Base-by-base conservation (phyloP, 1,284 basidiomycete species). In the Microbotryum lychnidis-dioicae region DNA sequence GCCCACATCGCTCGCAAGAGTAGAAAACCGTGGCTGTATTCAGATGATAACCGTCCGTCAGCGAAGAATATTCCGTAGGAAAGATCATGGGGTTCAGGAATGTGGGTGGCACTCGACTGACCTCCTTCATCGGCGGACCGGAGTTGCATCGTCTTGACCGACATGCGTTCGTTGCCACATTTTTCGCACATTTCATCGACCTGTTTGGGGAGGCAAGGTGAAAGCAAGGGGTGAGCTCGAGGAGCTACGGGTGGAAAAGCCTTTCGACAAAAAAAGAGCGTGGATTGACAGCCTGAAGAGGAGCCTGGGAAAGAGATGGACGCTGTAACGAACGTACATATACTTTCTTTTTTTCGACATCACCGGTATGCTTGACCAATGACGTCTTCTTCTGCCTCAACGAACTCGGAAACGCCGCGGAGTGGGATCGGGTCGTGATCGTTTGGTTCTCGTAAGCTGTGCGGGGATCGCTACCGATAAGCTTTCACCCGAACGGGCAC, bases 391-490 rank as follows among this genome's bases (percentile, higher is more conserved):
- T 91, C 69, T 91, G 88, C 68, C 87, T 80, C 62, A 98, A 77
- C 0, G 85, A 82, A 27, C 90, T 93, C 0, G 94, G 94, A 76
- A 98, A 97, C 9, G 94, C 94, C 64, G 91, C 87, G 0, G 91
- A 87, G 66, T 92, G 88, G 2, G 92, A 96, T 47, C 84, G 85
- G 0, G 94, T 98, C 54, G 86, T 85, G 62, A 96, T 91, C 67
- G 88, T 84, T 42, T 88, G 86, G 73, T 92, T 88, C 73, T 97
- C 92, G 75, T 96, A 97, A 7, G 91, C 94, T 97, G 68, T 23
- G 21, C 29, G 50, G 9, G 18, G 21, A 20, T 52, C 20, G 20
- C 8, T 52, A 2, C 18, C 50, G 20, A 10, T 52, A 16, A 31
- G 29, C 3, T 2, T 52, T 9, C 23, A 16, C 18, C 0, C 29